Evolutionary conservation across 1,284 basidiomycete species (phyloP), one percentile per base, ranked within the genome.

Genomic region (Caloboletus firmus): DNA sequence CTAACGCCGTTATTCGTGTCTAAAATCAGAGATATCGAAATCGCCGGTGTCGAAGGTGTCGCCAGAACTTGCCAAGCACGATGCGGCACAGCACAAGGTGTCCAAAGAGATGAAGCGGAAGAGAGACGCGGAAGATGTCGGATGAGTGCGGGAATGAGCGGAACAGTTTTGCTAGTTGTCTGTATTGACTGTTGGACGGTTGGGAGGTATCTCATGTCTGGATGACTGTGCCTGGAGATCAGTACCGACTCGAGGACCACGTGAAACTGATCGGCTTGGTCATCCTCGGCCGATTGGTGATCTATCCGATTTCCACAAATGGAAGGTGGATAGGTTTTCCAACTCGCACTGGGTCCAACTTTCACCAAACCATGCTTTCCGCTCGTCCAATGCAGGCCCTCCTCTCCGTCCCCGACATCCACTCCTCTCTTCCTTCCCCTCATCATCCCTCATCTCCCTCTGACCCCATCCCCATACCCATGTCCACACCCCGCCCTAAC

Each of bases 21-120:
- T 13, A 20, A 39, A 39, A 28, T 41, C 71, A 88, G 94, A 97
- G 72, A 93, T 98, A 57, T 86, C 88, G 30, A 97, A 97, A 79
- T 93, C 89, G 62, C 91, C 93, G 0, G 87, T 93, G 58, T 93
- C 89, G n/a, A 94, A 93, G 67, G 89, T 95, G 57, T 81, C 93
- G 15, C 73, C 80, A 7, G 95, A 98, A 66, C 77, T 98, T 43
- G 91, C 91, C 12, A 86, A 89, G 61, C 95, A 98, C 70, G 93
- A 95, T 66, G 78, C 92, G 0, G 93, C 95, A 5, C 90, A 94
- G 72, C 88, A 93, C 67, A 87, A 87, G 70, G 84, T 95, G 45
- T 89, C 93, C 44, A 78, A 85, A 63, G 93, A 95, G 73, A 95
- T 95, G 93, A 95, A 95, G 78, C 79, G 90, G 60, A 92, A 91